phyloP scores from a whole-genome alignment of 768 basidiomycete species.

The Tremella fuciformis region DNA sequence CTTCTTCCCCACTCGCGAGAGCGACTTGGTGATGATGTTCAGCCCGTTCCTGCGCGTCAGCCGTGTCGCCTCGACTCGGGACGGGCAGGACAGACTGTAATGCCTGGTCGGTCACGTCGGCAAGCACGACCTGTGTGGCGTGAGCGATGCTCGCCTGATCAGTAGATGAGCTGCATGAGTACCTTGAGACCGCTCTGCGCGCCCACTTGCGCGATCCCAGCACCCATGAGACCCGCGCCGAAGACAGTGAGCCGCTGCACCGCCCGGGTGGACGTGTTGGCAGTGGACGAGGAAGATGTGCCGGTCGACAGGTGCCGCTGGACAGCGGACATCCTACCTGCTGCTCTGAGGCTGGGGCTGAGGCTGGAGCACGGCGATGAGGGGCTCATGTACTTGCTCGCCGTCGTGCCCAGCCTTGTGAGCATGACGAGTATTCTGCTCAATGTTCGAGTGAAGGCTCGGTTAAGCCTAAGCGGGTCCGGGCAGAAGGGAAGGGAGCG shows the following conservation, averaged over 20 bases:
- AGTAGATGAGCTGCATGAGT: background rate
- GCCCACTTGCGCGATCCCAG: slow-evolving; percentile 55
- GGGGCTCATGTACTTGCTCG: too few relatives aligned
- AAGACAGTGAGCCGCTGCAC: slow-evolving; percentile 53
- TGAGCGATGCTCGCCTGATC: slow-evolving; percentile 4
- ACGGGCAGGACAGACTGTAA: slow-evolving; percentile 32
- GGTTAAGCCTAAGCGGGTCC: background rate
- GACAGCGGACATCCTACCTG: slow-evolving; percentile 7
- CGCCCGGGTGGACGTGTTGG: background rate
- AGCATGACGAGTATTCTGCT: too few relatives aligned
- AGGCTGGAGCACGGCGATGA: too few relatives aligned
- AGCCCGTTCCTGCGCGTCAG: slow-evolving; percentile 46
- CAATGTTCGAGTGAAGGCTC: too few relatives aligned
- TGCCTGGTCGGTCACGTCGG: slow-evolving; percentile 52
- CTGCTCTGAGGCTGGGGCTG: slow-evolving; percentile 6
- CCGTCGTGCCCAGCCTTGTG: too few relatives aligned
- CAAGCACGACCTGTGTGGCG: slow-evolving; percentile 46
- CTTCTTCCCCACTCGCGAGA: slow-evolving; percentile 53
- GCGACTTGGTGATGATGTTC: slow-evolving; percentile 53
- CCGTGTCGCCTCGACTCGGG: background rate
- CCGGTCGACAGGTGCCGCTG: slow-evolving; percentile 14
- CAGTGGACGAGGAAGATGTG: background rate
- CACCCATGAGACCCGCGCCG: slow-evolving; percentile 55
- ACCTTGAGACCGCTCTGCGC: slow-evolving; percentile 54
- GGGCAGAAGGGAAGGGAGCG: slow-evolving; percentile 16